phyloP scores from a whole-genome alignment of 177 flowering plant genomes.

The Telopea speciosissima region DNA sequence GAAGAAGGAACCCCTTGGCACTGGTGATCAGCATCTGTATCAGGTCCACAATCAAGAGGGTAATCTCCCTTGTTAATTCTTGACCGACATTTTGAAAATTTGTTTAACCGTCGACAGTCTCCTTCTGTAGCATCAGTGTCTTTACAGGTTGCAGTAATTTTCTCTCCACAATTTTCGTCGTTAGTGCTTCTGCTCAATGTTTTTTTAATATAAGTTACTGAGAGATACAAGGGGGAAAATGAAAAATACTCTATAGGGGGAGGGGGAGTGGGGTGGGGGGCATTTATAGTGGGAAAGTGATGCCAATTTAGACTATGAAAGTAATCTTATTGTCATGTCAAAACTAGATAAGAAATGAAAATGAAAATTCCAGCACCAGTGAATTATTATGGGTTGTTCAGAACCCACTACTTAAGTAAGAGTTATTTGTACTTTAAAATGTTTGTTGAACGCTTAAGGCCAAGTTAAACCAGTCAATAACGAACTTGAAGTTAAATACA shows the following conservation, averaged over 20 bases:
- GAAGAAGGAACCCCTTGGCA: constrained; percentile 55
- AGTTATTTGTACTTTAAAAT: neutral
- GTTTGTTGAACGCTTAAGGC: neutral
- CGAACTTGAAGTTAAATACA: no score
- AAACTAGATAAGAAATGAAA: neutral
- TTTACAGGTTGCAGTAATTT: constrained; percentile 21
- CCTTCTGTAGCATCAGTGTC: constrained; percentile 45
- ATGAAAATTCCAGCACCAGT: neutral
- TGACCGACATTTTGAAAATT: constrained; percentile 47
- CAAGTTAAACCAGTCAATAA: neutral
- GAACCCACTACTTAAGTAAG: neutral
- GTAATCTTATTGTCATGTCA: neutral
- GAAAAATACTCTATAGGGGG: no score
- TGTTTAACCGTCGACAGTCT: constrained; percentile 43
- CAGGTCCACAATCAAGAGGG: constrained; percentile 56
- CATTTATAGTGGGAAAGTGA: neutral
- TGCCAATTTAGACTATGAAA: neutral
- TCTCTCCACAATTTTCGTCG: constrained; percentile 44
- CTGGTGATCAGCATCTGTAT: constrained; percentile 67
- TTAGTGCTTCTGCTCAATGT: constrained; percentile 25
- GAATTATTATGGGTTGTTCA: neutral
- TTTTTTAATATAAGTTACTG: neutral
- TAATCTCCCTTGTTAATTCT: constrained; percentile 44
- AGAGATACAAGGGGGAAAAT: neutral
- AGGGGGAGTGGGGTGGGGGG: neutral